Conservation (phyloP, 257 asterid species). For the Primulina eburnea region DNA sequence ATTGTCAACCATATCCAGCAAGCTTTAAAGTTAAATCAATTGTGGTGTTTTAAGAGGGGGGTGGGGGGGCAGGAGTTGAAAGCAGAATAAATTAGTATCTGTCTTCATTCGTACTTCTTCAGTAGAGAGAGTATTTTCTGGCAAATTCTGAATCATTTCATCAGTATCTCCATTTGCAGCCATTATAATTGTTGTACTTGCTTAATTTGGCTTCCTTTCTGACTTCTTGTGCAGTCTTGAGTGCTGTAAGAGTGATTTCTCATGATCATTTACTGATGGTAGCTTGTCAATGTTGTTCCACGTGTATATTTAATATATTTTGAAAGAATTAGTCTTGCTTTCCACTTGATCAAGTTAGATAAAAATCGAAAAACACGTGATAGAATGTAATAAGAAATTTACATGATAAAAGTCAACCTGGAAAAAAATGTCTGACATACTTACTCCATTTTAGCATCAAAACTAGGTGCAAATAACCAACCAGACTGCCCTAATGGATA, state of each 20-base stretch:
- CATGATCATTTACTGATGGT: neutral
- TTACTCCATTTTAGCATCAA: neutral
- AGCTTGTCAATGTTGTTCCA: neutral
- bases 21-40: neutral
- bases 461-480: no score
- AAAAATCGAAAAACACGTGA: no score
- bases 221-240: neutral
- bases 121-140: neutral
- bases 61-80: neutral
- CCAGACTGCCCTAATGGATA: no score
- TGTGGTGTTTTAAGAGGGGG: neutral
- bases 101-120: neutral
- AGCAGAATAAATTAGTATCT: neutral
- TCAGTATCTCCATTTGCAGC: constrained; percentile 6
- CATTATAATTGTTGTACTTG: neutral
- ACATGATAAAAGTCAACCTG: neutral
- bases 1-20: no score
- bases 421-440: neutral
- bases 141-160: neutral
- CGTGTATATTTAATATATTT: constrained; percentile 3
- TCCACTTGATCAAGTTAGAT: neutral
- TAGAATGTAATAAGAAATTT: neutral
- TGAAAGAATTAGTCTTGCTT: neutral
- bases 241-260: neutral
- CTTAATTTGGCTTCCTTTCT: neutral